Evolutionary conservation across 371 early-diverging fungal genomes (phyloP).

Genomic region (Chytridiales sp.): DNA sequence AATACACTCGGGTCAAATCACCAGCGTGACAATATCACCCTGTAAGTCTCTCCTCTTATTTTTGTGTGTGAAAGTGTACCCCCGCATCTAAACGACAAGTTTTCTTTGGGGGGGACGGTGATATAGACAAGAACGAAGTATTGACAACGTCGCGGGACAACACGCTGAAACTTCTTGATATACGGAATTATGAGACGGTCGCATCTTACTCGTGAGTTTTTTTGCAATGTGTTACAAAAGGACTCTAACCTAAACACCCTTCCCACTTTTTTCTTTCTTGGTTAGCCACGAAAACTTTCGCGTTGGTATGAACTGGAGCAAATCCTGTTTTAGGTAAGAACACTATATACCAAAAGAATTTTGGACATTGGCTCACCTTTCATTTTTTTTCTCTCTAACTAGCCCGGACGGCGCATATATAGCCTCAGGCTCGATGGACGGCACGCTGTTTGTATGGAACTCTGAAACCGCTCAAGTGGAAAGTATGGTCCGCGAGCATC

Average conservation of each 20-base stretch:
- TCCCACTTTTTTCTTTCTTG: not conserved
- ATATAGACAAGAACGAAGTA: slow-evolving; percentile 67
- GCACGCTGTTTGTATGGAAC: slow-evolving; percentile 77
- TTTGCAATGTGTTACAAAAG: not conserved
- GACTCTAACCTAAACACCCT: not conserved
- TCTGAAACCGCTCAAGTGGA: slow-evolving; percentile 52
- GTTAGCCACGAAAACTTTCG: slow-evolving; percentile 73
- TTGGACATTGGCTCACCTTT: not conserved
- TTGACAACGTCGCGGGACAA: slow-evolving; percentile 93
- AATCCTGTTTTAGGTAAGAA: slow-evolving; percentile 64
- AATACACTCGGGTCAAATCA: slow-evolving; percentile 85
- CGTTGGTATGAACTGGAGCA: slow-evolving; percentile 84
- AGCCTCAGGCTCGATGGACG: slow-evolving; percentile 78
- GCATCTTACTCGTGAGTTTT: slow-evolving; percentile 50
- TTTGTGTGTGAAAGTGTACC: too few relatives aligned
- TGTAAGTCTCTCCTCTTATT: slow-evolving; percentile 44
- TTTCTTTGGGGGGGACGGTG: too few relatives aligned
- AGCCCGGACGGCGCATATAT: slow-evolving; percentile 86
- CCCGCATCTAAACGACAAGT: too few relatives aligned
- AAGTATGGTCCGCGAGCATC: slow-evolving; percentile 53
- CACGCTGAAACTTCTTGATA: slow-evolving; percentile 80
- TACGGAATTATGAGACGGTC: slow-evolving; percentile 72
- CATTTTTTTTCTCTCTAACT: slow-evolving; percentile 12
- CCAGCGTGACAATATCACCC: slow-evolving; percentile 73
- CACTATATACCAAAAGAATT: slow-evolving; percentile 4